Conservation (phyloP, 805 yeast species). For the Candida multigemmis region DNA sequence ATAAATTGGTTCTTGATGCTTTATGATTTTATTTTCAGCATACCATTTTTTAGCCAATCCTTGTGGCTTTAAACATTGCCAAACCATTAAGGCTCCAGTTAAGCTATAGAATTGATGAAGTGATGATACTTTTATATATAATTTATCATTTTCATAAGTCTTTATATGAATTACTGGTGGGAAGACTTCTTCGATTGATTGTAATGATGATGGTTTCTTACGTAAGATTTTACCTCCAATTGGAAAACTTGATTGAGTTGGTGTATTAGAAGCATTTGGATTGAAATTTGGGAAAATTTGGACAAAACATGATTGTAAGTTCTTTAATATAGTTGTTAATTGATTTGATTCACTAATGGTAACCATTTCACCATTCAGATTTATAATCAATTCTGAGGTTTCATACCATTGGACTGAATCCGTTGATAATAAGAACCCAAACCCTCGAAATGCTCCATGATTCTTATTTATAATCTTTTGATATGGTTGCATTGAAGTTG, state of each 20-base stretch:
- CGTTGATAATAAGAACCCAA: slow-evolving; percentile 23
- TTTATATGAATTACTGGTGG: slow-evolving; percentile 35
- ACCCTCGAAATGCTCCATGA: slow-evolving; percentile 24
- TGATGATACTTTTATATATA: slow-evolving; percentile 26
- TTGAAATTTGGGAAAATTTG: slow-evolving; percentile 21
- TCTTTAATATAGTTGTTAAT: slow-evolving; percentile 20
- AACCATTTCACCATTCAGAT: slow-evolving; percentile 23
- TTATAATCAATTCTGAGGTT: slow-evolving; percentile 17
- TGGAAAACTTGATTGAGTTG: neutral
- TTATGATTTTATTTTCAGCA: slow-evolving; percentile 24
- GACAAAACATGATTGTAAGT: slow-evolving; percentile 30
- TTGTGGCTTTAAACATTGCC: slow-evolving; percentile 46
- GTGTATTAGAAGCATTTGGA: slow-evolving; percentile 1
- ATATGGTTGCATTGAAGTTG: slow-evolving; percentile 14
- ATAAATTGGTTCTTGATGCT: slow-evolving; percentile 10
- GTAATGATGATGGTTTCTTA: neutral
- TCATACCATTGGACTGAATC: slow-evolving; percentile 29
- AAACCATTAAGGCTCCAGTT: slow-evolving; percentile 38
- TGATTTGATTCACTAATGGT: slow-evolving; percentile 21
- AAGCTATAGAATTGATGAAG: slow-evolving; percentile 33
- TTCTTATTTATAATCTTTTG: slow-evolving; percentile 22
- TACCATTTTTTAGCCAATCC: slow-evolving; percentile 51
- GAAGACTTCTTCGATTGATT: slow-evolving; percentile 1
- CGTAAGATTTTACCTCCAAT: too few species aligned
- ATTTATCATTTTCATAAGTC: slow-evolving; percentile 27